Conservation (phyloP, 805 yeast genomes). For the Myxozyma melibiosi region DNA sequence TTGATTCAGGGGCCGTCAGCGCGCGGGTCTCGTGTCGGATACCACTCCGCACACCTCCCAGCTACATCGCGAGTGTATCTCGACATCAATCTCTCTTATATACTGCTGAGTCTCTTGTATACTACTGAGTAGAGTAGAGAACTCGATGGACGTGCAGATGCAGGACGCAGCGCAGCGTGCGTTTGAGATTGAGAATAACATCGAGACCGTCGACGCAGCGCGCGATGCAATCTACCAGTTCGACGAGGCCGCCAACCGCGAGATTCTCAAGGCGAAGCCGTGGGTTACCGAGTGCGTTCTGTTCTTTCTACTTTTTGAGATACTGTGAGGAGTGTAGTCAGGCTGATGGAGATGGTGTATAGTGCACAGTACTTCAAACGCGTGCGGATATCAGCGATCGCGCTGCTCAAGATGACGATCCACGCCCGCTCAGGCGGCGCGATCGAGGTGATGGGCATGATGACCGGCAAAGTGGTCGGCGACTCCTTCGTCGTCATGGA, state of each 20-base stretch:
- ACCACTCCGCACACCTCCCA: no score
- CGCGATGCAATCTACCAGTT: slow-evolving; percentile 37
- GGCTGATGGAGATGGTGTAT: background rate
- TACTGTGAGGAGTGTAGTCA: background rate
- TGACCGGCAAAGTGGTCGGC: slow-evolving; percentile 71
- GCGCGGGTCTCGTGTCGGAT: no score
- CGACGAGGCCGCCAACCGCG: slow-evolving; percentile 39
- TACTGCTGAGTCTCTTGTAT: no score
- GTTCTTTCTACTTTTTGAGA: slow-evolving; percentile 10
- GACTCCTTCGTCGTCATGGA: slow-evolving; percentile 70
- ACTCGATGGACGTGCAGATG: slow-evolving; percentile 25
- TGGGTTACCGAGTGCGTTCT: slow-evolving; percentile 36
- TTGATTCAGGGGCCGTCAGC: no score
- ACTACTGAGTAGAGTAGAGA: background rate
- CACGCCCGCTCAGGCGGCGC: slow-evolving; percentile 85
- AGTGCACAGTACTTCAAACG: slow-evolving; percentile 63
- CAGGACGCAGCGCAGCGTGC: slow-evolving; percentile 26
- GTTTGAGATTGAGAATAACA: slow-evolving; percentile 40
- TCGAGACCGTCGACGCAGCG: slow-evolving; percentile 32
- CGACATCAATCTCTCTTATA: no score
- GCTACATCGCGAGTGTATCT: no score
- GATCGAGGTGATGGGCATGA: slow-evolving; percentile 94
- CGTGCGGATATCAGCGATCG: slow-evolving; percentile 68
- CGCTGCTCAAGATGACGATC: slow-evolving; percentile 70
- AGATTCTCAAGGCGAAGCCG: slow-evolving; percentile 36